Base-by-base conservation (phyloP, 2,329 filamentous ascomycete species). In the Aspergillus oerlinghausenensis region DNA sequence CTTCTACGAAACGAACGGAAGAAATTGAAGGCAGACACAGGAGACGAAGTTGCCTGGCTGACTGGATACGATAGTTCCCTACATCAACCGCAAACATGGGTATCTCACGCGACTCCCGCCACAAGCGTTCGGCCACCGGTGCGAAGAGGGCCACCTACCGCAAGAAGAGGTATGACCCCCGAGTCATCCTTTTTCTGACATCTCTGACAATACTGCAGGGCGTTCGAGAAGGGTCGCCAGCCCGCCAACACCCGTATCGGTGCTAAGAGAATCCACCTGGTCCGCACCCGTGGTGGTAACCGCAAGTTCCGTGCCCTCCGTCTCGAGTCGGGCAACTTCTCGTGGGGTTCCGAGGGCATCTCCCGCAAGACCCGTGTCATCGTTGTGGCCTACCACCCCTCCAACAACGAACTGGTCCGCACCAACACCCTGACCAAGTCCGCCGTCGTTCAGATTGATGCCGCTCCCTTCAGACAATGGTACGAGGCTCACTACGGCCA, bases 361-460 rank as follows among this genome's bases (percentile, higher is more conserved):
- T 90, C 93, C 82, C 93, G 94, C 88, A 99, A 99, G 88, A 92
- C 90, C 81, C 94, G 95, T 85, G 90, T 99, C 79, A 97, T 99
- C 79, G 92, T 84, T 75, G 95, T 99, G 82, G 89, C 88, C 78
- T 99, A 92, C 90, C 95, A 99, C 83, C 95, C 94, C 64, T 97
- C 93, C 79, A 99, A 99, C 92, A 99, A 99, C 91, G 94, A 99
- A 84, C 87, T 99, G 72, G 92, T 99, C 85, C 94, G 94, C 77
- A 99, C 94, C 82, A 99, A 99, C 89, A 97, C 94, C 84, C 87
- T 99, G 79, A 99, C 94, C 86, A 95, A 92, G 84, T 91, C 91
- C 77, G 94, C 94, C 82, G 90, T 99, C 75, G 90, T 99, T 79
- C 94, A 99, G 86, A 84, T 99, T 82, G 94, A 99, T 81, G 94